These are phyloP conservation scores for Somion occarium DNA, from an alignment of 1,284 basidiomycete species.

Conservation along the genomic window DNA sequence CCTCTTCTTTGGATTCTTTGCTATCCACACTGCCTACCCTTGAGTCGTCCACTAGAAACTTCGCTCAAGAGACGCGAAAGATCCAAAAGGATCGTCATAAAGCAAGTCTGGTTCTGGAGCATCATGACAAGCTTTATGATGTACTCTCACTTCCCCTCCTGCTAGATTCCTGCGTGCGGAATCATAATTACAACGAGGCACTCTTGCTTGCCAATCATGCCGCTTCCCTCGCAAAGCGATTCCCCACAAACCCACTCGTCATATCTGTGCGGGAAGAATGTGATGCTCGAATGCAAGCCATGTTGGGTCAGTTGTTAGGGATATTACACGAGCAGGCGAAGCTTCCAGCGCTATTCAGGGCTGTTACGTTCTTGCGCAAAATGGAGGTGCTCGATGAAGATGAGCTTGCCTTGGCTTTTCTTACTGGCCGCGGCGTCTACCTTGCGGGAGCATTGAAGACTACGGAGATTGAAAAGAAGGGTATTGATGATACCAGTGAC, in stretches of 20 bases:
- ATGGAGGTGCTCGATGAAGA: constrained; percentile 64
- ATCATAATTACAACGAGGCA: constrained; percentile 88
- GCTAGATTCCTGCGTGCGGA: constrained; percentile 88
- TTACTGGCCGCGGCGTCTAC: constrained; percentile 56
- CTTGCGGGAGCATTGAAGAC: constrained; percentile 40
- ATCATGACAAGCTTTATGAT: constrained; percentile 88
- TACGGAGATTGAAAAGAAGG: constrained; percentile 37
- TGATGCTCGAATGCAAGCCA: constrained; percentile 66
- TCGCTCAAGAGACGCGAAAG: constrained; percentile 51
- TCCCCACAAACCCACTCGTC: constrained; percentile 39
- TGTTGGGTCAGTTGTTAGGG: constrained; percentile 74
- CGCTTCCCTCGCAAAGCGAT: constrained; percentile 35
- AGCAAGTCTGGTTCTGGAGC: constrained; percentile 79
- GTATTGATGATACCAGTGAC: constrained; percentile 27
- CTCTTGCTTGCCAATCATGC: constrained; percentile 77
- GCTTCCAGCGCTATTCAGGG: constrained; percentile 85
- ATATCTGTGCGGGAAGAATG: constrained; percentile 68
- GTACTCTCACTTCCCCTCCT: constrained; percentile 86
- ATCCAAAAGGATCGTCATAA: constrained; percentile 65
- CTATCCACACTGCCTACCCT: constrained; percentile 69
- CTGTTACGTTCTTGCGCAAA: constrained; percentile 78
- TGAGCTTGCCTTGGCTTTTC: constrained; percentile 65
- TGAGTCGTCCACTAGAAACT: constrained; percentile 63
- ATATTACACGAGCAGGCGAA: constrained; percentile 83
- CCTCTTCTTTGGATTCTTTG: constrained; percentile 62